Evolutionary conservation across 345 rosid species (phyloP), one percentile per base, ranked within the genome.

Genomic region (Stellera chamaejasme): DNA sequence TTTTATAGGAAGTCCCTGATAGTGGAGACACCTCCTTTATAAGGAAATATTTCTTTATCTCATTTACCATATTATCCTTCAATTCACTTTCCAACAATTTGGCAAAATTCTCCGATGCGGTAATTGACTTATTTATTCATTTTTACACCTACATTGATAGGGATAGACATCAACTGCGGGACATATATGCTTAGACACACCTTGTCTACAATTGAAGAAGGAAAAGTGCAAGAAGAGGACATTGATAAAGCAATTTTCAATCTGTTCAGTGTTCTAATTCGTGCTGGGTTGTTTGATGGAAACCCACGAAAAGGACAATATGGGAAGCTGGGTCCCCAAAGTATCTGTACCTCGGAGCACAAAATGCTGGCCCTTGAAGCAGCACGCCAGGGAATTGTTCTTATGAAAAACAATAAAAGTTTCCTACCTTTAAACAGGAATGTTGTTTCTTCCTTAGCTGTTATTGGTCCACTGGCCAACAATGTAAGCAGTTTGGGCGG

Each of bases 321-420:
- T 15, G 90, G 77, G 11, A 81, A 75, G 47, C 57, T 85, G 71
- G 89, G 93, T 56, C 66, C 80, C 65, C 64, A 72, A 28, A 77
- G 80, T 64, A 75, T 85, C 32, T 93, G 99, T 72, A 78, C 79
- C 50, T 49, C 75, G 45, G 77, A 66, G 70, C 95, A 89, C 69
- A 79, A 76, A 63, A 61, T 49, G 9, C 75, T 89, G 58, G 99
- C 99, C 28, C 69, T 87, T 54, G 97, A 93, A 70, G 88, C 88
- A 62, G 87, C 92, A 11, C 79, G 77, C 65, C 87, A 89, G 73
- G 99, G 99, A 64, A 87, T 87, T 64, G 97, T 93, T 49, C 99
- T 93, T 55, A 73, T 93, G 54, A 93, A 87, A 80, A 93, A 93
- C 49, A 79, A 80, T 51, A 72, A 77, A 25, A 74, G 69, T 48